Evolutionary conservation across 2,329 filamentous ascomycete species (phyloP), one percentile per base, ranked within the genome.

Genomic region (Sclerotinia nivalis): DNA sequence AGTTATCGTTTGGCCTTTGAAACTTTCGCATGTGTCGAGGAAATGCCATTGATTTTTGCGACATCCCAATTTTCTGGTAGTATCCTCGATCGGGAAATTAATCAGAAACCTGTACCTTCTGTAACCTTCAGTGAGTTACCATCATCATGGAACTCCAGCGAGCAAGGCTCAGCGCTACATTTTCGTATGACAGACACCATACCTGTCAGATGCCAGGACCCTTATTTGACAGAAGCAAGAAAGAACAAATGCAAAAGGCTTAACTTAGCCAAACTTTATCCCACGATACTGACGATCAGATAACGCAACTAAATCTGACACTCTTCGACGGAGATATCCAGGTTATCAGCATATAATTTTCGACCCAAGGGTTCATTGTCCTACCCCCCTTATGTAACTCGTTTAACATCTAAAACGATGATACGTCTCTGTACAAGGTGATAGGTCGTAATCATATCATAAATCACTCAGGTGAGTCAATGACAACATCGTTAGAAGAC

Each of bases 391-490:
- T 60, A 67, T 37, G 52, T 50, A 66, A 67, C 54, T 59, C 31
- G 54, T 47, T 31, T 49, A 47, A 59, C 43, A 20, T 22, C 13
- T 15, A 8, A 43, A 28, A 34, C 12, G 15, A 50, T 10, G 54
- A 60, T 67, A 50, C 31, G 25, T 28, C 54, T 20, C 9, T 67
- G 65, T 59, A 49, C 50, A n/a, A 67, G 25, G 54, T 49, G 65
- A 67, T 6, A 34, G 52, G 43, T 67, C 65, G 31, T 22, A 67
- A 37, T 40, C 22, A 9, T 7, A 60, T 49, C n/a, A 28, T 1
- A 67, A 67, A 59, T 67, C 55, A 25, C 54, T 67, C 65, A 67
- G 54, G 65, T 67, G 65, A 67, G 65, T 59, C 54, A 50, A 59
- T 28, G 28, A 37, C 28, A 67, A 59, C 65, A 28, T 67, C 28